A percentile compares a stretch with the other conserved stretches of the same genome.
Evolutionary conservation across 306 rosid species (phyloP).

Genomic region (Medicago arabica): DNA sequence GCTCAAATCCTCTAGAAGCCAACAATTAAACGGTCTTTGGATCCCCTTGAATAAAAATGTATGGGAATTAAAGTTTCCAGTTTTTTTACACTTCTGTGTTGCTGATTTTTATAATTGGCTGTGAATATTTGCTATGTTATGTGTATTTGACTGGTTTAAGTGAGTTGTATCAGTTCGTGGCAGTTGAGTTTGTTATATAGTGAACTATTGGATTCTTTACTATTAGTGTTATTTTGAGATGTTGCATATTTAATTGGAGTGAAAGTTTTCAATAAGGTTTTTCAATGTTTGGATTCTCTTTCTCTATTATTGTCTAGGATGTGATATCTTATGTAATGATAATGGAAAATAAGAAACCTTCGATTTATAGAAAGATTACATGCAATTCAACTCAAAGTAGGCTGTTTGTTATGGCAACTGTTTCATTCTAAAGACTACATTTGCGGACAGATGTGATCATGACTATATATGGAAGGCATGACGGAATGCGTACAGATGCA

Average conservation of each 20-base stretch:
- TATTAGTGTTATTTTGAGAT: too few species aligned
- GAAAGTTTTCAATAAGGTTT: too few species aligned
- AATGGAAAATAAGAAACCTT: neutral
- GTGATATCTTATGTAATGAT: conserved; percentile 16
- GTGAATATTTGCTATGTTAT: neutral
- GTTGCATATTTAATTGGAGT: too few species aligned
- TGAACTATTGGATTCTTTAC: neutral
- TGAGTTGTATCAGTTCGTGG: too few species aligned
- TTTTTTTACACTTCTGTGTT: neutral
- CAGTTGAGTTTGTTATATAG: too few species aligned
- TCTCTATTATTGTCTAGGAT: neutral
- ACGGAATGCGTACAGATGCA: neutral
- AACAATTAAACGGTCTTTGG: too few species aligned
- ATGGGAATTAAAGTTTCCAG: neutral
- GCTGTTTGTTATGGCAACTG: conserved; percentile 1
- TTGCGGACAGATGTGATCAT: too few species aligned
- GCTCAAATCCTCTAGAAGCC: too few species aligned
- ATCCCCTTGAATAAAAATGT: too few species aligned
- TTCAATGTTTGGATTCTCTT: too few species aligned
- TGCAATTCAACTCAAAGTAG: conserved; percentile 13
- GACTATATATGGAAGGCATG: too few species aligned
- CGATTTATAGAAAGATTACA: conserved; percentile 4
- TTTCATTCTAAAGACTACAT: too few species aligned
- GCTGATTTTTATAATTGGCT: neutral
- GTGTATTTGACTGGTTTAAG: neutral